A percentile compares a stretch with the other conserved stretches of the same genome.
These are phyloP conservation scores for Globisporangium yorkense DNA, from an alignment of 352 stramenopile species.

Conservation along the genomic window DNA sequence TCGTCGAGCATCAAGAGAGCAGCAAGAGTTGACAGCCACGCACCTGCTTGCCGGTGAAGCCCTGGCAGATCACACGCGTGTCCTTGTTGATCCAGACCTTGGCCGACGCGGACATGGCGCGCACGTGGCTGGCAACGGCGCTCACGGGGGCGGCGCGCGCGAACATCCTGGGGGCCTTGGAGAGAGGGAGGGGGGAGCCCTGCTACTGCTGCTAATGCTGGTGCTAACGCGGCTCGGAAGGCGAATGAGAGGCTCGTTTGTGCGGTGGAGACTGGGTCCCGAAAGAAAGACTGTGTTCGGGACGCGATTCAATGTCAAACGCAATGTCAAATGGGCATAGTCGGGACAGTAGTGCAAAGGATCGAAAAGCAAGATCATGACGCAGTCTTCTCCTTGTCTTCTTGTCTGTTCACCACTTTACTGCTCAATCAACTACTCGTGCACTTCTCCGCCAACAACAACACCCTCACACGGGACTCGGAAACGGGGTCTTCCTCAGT, in stretches of 20 bases:
- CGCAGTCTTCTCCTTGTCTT: too few species aligned
- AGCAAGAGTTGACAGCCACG: background rate
- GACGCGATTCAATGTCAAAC: too few species aligned
- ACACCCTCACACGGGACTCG: background rate
- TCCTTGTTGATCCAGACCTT: conserved; percentile 99
- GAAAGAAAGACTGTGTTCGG: background rate
- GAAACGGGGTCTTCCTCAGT: conserved; percentile 24
- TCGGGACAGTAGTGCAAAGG: too few species aligned
- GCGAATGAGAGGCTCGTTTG: background rate
- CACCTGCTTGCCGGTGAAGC: conserved; percentile 99
- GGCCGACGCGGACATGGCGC: conserved; percentile 91
- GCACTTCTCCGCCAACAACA: background rate
- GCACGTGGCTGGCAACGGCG: conserved; percentile 35
- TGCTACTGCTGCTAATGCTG: background rate
- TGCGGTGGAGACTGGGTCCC: too few species aligned
- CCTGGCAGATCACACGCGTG: conserved; percentile 99
- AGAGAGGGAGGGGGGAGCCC: background rate
- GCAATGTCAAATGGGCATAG: too few species aligned
- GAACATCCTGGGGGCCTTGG: conserved; percentile 37
- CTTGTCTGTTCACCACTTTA: too few species aligned
- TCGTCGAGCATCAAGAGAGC: background rate
- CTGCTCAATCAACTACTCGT: too few species aligned
- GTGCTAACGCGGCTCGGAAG: background rate
- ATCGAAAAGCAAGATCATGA: too few species aligned
- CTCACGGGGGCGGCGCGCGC: conserved; percentile 43